Conservation (phyloP, 2,329 filamentous ascomycete genomes). For the Fusarium sacchari region DNA sequence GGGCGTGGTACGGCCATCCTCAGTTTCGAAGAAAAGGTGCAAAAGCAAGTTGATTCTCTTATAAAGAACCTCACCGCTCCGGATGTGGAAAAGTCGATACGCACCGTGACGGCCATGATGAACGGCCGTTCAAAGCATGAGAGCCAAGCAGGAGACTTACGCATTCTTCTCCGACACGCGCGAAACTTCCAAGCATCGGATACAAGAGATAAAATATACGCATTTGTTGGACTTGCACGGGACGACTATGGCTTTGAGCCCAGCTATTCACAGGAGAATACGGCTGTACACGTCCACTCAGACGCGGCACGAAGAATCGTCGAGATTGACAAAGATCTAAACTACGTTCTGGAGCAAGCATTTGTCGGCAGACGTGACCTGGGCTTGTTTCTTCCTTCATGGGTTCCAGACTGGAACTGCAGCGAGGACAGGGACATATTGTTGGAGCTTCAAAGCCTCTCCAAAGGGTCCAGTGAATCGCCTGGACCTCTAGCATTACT, state of each 20-base stretch:
- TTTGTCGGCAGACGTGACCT: background rate
- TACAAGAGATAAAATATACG: background rate
- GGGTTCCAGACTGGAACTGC: background rate
- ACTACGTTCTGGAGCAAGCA: background rate
- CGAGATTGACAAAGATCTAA: background rate
- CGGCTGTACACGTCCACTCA: background rate
- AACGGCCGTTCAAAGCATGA: background rate
- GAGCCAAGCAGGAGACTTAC: background rate
- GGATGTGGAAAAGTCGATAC: background rate
- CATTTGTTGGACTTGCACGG: background rate
- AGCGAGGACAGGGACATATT: background rate
- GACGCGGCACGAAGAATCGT: background rate
- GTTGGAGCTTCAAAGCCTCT: background rate
- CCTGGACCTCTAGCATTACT: accelerated
- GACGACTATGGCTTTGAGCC: background rate
- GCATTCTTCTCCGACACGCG: background rate
- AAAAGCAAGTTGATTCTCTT: background rate
- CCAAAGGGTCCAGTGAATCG: background rate
- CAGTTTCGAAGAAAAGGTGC: background rate
- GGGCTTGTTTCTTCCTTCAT: background rate
- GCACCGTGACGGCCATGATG: background rate
- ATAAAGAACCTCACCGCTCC: background rate
- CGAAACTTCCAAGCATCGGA: background rate
- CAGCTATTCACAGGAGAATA: background rate
- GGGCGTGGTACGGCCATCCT: background rate